phyloP scores from a whole-genome alignment of 352 stramenopile genomes.

The Lagenidium giganteum region DNA sequence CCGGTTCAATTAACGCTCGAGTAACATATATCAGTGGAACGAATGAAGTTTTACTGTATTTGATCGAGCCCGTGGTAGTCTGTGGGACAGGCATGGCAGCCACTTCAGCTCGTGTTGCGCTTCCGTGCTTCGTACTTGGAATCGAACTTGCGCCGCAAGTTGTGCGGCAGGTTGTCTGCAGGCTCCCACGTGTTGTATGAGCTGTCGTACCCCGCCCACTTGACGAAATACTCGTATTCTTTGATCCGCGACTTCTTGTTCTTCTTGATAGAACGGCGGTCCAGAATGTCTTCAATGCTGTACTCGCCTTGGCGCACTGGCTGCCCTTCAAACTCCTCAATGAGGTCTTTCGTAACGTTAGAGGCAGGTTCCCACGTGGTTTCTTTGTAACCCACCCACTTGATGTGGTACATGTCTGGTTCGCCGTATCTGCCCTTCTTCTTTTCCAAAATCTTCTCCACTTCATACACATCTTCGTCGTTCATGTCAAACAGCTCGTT shows the following conservation, averaged over 20 bases:
- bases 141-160: no score
- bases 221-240: conserved; percentile 75
- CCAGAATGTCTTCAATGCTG: conserved; percentile 63
- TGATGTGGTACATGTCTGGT: conserved; percentile 69
- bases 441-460: conserved; percentile 69
- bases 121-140: background rate
- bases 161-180: no score
- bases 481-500: conserved; percentile 76
- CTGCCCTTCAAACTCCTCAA: conserved; percentile 74
- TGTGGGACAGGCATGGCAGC: no score
- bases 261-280: conserved; percentile 63
- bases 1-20: no score
- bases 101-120: background rate
- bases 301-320: conserved; percentile 74
- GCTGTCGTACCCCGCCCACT: conserved; percentile 82
- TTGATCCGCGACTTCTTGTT: conserved; percentile 57
- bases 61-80: no score
- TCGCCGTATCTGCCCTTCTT: conserved; percentile 34
- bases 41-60: no score
- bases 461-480: conserved; percentile 79
- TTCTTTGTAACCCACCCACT: conserved; percentile 79
- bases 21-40: no score
- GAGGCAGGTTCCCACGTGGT: conserved; percentile 69
- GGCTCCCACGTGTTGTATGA: no score
- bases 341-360: conserved; percentile 77